Base-by-base conservation (phyloP, 192 early-diverging fungal genomes). In the Coemansia sp. region DNA sequence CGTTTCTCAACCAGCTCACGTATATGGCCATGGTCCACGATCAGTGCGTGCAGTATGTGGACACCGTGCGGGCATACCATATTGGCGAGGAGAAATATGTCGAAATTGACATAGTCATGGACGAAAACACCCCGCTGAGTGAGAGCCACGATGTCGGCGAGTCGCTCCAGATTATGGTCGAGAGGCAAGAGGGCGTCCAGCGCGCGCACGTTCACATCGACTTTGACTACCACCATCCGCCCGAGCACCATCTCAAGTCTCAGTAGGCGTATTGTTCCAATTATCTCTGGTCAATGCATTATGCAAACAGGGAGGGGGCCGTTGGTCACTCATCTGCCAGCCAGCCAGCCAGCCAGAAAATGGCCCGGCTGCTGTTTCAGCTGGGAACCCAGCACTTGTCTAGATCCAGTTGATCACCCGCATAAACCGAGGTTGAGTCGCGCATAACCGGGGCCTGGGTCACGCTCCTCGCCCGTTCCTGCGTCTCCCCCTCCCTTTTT, bases 141-240 rank as follows among this genome's bases (percentile, higher is more conserved):
- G 85, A 87, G 39, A 82, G 86, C 26, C 94, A 97, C 53, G 92
- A 94, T 64, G 89, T 97, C 38, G 88, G 90, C 36, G 91, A 94
- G 63, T 66, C 73, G 23, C 76, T 94, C 50, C 91, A 97, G 72
- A 81, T 84, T 36, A 87, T 90, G 51, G 63, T 97, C 11, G 94
- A 97, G 58, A 75, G 67, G 9, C 53, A 93, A 5, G 80, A 82
- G 17, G 83, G 86, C 39, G 92, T 97, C 0, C 92, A 95, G 46
- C 74, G 94, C 22, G 90, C 90, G 1, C 94, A 93, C 79, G 94
- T 97, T 1, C 94, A 97, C 49, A 80, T 91, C 15, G 91, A 96
- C 65, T 92, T 90, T 70, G 92, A 94, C 60, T 86, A 80, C 23
- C 78, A 75, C 38, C 92, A 94, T 70, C 81, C 80, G 40, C 87